These are phyloP conservation scores for Nepenthes mirabilis DNA, from an alignment of 148 eudicot genomes.

Conservation along the genomic window DNA sequence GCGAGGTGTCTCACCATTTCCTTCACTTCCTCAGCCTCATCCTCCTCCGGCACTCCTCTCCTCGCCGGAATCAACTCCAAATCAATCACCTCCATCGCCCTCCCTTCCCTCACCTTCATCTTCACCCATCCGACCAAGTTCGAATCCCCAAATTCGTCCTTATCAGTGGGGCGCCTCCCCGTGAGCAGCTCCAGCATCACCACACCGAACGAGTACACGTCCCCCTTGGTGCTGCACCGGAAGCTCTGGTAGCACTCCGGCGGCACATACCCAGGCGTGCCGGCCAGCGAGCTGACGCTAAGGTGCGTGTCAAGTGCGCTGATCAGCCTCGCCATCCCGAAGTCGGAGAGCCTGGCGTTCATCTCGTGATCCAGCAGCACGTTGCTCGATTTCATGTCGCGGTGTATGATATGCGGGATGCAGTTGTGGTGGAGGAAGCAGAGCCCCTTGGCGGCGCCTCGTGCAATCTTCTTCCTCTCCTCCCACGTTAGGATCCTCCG, in stretches of 20 bases:
- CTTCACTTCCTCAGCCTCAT: constrained; percentile 56
- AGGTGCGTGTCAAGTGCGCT: constrained; percentile 92
- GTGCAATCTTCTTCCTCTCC: constrained; percentile 77
- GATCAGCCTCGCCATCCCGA: constrained; percentile 95
- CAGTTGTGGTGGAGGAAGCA: constrained; percentile 97
- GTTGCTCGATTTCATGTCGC: constrained; percentile 97
- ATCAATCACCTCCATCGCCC: constrained; percentile 83
- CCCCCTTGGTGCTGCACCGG: constrained; percentile 89
- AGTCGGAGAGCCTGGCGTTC: constrained; percentile 89
- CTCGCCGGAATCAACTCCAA: constrained; percentile 25
- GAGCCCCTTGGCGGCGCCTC: constrained; percentile 89
- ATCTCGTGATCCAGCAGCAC: constrained; percentile 66
- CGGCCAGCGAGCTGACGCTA: constrained; percentile 92
- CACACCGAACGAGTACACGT: constrained; percentile 87
- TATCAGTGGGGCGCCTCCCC: constrained; percentile 85
- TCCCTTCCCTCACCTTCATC: constrained; percentile 83
- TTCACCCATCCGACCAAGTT: constrained; percentile 98
- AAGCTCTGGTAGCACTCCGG: constrained; percentile 99
- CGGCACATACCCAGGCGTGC: constrained; percentile 95
- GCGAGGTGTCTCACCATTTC: constrained; percentile 78
- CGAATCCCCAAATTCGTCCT: constrained; percentile 92
- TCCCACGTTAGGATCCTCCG: constrained; percentile 60
- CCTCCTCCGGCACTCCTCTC: constrained; percentile 23
- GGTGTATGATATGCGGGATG: constrained; percentile 91
- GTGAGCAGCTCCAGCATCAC: constrained; percentile 71